Conservation (phyloP, 1,284 basidiomycete genomes). For the Pyrrhoderma lamaoense region DNA sequence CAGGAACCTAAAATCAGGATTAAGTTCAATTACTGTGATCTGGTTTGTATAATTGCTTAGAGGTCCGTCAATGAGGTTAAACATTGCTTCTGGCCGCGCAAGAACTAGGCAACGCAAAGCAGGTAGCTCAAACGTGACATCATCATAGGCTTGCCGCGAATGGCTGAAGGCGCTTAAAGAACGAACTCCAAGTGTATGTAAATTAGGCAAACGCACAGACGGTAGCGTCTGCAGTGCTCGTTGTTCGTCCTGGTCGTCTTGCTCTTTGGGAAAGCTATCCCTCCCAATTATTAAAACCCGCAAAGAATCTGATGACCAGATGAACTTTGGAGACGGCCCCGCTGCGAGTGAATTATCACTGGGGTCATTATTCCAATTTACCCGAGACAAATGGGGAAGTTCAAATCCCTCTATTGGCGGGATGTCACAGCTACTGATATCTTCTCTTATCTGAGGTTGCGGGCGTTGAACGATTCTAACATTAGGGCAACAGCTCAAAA, state of each 20-base stretch:
- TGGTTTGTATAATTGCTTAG: conserved; percentile 1
- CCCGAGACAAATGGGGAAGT: conserved; percentile 2
- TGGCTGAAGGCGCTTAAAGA: conserved; percentile 4
- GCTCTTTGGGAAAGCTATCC: conserved; percentile 1
- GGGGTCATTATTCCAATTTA: conserved; percentile 6
- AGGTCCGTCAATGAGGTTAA: conserved; percentile 5
- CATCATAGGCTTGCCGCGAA: neutral
- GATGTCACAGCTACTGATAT: neutral
- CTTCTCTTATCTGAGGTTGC: neutral
- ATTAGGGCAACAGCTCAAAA: conserved; percentile 9
- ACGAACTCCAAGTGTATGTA: conserved; percentile 10
- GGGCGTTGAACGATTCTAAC: neutral
- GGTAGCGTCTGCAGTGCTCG: neutral
- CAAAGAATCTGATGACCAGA: conserved; percentile 3
- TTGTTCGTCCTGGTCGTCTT: neutral
- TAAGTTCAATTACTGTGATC: neutral
- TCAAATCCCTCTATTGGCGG: neutral
- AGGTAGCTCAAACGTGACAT: conserved; percentile 3
- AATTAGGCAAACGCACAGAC: conserved; percentile 5
- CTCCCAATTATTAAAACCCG: conserved; percentile 7
- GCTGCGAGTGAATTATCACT: neutral
- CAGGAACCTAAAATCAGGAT: conserved; percentile 1
- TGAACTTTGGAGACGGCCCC: neutral
- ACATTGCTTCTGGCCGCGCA: conserved; percentile 5
- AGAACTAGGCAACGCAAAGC: conserved; percentile 5